Percentiles rank a stretch among this genome's conserved stretches.
Evolutionary conservation across 2,329 filamentous ascomycete species (phyloP).

Genomic region (Lomentospora prolificans): DNA sequence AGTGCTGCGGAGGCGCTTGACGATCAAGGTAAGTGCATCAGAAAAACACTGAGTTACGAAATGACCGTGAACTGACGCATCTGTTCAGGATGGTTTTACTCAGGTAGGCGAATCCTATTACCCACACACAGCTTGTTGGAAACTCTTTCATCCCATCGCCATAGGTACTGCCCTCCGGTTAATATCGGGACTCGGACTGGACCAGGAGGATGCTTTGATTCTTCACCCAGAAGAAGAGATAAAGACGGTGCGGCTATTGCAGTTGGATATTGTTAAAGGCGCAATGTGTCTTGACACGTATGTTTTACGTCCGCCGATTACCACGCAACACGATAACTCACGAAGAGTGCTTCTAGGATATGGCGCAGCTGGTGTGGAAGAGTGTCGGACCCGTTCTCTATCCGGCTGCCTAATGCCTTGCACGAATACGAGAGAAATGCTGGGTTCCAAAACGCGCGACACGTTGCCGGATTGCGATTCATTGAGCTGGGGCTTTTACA

Average conservation of each 20-base stretch:
- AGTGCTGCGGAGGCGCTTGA: not conserved
- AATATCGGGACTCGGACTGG: not conserved
- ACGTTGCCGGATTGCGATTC: not conserved
- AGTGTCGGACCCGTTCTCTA: not conserved
- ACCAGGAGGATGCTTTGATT: not conserved
- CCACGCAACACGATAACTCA: not conserved
- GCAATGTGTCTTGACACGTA: not conserved
- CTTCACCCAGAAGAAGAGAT: not conserved
- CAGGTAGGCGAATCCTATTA: not conserved
- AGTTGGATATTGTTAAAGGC: not conserved
- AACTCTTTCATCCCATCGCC: not conserved
- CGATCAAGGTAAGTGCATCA: not conserved
- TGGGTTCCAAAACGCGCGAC: not conserved
- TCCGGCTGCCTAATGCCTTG: not conserved
- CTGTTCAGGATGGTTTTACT: not conserved
- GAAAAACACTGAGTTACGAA: too few species aligned
- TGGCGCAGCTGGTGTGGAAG: constrained; percentile 5
- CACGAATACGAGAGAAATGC: not conserved
- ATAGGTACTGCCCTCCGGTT: constrained; percentile 4
- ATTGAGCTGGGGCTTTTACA: not conserved
- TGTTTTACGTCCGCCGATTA: not conserved
- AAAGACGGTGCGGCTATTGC: not conserved
- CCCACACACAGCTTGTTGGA: too few species aligned
- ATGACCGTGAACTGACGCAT: not conserved
- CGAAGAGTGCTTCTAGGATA: not conserved